These are phyloP conservation scores for Cercospora berteroae DNA, from an alignment of 2,329 filamentous ascomycete genomes.

Conservation along the genomic window DNA sequence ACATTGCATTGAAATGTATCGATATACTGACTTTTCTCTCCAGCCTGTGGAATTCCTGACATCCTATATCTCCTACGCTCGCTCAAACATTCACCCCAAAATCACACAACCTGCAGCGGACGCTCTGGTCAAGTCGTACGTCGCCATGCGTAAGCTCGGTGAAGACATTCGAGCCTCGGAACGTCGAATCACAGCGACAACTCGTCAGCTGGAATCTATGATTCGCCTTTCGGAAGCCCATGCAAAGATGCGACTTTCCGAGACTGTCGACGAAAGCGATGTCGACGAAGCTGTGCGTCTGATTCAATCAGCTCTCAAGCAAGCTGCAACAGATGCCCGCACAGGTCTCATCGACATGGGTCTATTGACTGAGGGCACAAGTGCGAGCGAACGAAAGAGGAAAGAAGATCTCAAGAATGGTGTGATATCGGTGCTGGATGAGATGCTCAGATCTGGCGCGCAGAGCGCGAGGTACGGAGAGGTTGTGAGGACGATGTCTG, in stretches of 20 bases:
- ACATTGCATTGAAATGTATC: neutral
- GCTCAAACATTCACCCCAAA: slow-evolving; percentile 76
- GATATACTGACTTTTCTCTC: slow-evolving; percentile 14
- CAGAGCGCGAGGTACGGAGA: slow-evolving; percentile 75
- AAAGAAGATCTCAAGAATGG: slow-evolving; percentile 82
- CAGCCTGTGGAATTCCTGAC: slow-evolving; percentile 94
- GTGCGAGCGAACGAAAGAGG: slow-evolving; percentile 77
- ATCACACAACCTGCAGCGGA: slow-evolving; percentile 78
- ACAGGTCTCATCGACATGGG: slow-evolving; percentile 96
- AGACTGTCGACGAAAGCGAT: slow-evolving; percentile 73
- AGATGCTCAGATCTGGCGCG: slow-evolving; percentile 64
- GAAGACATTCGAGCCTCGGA: slow-evolving; percentile 70
- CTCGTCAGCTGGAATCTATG: slow-evolving; percentile 95
- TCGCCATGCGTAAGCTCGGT: slow-evolving; percentile 91
- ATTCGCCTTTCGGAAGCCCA: slow-evolving; percentile 95
- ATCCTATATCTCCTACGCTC: slow-evolving; percentile 94
- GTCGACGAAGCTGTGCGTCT: slow-evolving; percentile 88
- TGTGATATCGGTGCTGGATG: slow-evolving; percentile 72
- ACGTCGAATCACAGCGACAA: slow-evolving; percentile 96
- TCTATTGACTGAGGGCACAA: slow-evolving; percentile 89
- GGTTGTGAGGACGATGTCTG: slow-evolving; percentile 68
- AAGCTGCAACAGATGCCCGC: slow-evolving; percentile 89
- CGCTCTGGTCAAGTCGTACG: slow-evolving; percentile 82
- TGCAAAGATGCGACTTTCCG: slow-evolving; percentile 89
- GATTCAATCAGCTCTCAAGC: slow-evolving; percentile 92